phyloP scores from a whole-genome alignment of 192 early-diverging fungal species.

The Coemansia sp. region DNA sequence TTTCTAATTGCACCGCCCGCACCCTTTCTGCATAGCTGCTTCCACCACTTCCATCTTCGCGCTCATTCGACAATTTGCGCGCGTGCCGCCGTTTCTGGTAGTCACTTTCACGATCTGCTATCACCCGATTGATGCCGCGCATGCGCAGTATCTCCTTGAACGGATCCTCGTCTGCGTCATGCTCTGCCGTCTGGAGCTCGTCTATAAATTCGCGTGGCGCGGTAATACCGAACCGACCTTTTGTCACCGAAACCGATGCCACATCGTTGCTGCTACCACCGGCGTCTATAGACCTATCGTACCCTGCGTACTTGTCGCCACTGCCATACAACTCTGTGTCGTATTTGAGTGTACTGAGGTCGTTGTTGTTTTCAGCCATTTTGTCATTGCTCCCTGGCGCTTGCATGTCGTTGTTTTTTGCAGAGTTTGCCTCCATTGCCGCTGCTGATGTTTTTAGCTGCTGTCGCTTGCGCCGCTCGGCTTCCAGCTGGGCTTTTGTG shows the following conservation, averaged over 20 bases:
- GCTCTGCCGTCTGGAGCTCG: slow-evolving; percentile 60
- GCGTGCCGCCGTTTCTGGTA: slow-evolving; percentile 80
- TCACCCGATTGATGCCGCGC: slow-evolving; percentile 56
- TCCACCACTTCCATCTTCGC: slow-evolving; percentile 59
- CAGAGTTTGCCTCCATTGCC: not conserved
- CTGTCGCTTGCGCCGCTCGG: slow-evolving; percentile 35
- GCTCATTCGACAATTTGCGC: slow-evolving; percentile 78
- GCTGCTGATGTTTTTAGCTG: slow-evolving; percentile 12
- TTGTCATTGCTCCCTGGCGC: not conserved
- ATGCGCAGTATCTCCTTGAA: slow-evolving; percentile 58
- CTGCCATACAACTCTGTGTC: slow-evolving; percentile 74
- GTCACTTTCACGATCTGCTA: slow-evolving; percentile 83
- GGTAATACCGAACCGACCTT: slow-evolving; percentile 64
- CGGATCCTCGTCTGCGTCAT: slow-evolving; percentile 59
- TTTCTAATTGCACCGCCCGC: slow-evolving; percentile 81
- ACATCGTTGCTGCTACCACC: not conserved
- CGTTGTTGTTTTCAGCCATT: not conserved
- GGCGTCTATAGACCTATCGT: slow-evolving; percentile 60
- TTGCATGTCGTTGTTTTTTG: no score
- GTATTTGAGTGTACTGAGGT: slow-evolving; percentile 42
- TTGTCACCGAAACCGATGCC: slow-evolving; percentile 39
- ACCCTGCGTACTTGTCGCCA: slow-evolving; percentile 68
- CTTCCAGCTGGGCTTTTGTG: slow-evolving; percentile 42
- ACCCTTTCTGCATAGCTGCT: slow-evolving; percentile 84
- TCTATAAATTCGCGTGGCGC: slow-evolving; percentile 76